phyloP scores from a whole-genome alignment of 225 moss, liverwort and hornwort genomes.

The Antitrichia curtipendula region DNA sequence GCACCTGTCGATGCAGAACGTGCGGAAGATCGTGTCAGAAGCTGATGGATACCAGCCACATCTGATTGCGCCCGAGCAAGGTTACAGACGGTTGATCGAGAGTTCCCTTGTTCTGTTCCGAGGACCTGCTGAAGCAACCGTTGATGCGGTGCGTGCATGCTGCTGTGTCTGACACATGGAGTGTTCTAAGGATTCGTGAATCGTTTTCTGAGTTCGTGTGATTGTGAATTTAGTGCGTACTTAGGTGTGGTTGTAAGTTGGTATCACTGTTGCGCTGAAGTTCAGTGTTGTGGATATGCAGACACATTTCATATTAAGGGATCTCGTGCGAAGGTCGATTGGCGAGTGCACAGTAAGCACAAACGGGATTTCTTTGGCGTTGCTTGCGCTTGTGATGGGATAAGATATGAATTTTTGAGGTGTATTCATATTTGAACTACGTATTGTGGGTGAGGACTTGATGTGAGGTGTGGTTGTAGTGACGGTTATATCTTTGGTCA shows the following conservation, averaged over 20 bases:
- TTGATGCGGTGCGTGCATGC: slow-evolving; percentile 37
- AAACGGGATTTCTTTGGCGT: neutral
- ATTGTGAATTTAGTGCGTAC: neutral
- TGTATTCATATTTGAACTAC: neutral
- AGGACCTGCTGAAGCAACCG: slow-evolving; percentile 55
- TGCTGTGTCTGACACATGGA: neutral
- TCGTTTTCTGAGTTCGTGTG: neutral
- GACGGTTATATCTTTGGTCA: neutral
- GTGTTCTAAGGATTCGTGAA: neutral
- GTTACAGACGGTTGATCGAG: slow-evolving; percentile 55
- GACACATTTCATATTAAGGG: slow-evolving; percentile 79
- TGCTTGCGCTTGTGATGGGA: neutral
- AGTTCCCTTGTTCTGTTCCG: slow-evolving; percentile 40
- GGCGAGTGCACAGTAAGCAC: slow-evolving; percentile 72
- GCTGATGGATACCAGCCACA: slow-evolving; percentile 68
- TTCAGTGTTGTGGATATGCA: slow-evolving; percentile 10
- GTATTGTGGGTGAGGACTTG: neutral
- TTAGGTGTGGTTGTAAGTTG: neutral
- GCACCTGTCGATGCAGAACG: slow-evolving; percentile 51
- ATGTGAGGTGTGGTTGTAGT: neutral
- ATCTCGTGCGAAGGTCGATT: slow-evolving; percentile 81
- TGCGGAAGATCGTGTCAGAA: slow-evolving; percentile 58
- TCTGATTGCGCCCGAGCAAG: slow-evolving; percentile 63
- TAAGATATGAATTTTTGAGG: neutral
- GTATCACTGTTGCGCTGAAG: neutral